Conservation (phyloP, 1,284 basidiomycete species). For the Malassezia caprae region DNA sequence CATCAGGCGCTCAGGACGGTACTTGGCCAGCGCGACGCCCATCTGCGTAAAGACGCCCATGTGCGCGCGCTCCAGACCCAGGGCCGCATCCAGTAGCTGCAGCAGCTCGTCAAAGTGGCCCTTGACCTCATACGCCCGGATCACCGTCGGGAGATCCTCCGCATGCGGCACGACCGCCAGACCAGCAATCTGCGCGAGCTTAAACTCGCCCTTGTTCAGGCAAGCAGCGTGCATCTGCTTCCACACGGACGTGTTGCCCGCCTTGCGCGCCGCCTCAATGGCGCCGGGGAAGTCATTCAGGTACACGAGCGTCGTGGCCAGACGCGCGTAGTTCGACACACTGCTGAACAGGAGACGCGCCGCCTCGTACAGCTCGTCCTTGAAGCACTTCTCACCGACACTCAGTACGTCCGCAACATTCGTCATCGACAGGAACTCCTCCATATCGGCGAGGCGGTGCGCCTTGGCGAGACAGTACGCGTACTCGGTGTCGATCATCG, state of each 20-base stretch:
- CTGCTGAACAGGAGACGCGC: conserved; percentile 89
- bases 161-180: conserved; percentile 51
- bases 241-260: conserved; percentile 99
- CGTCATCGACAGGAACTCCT: conserved; percentile 97
- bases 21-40: conserved; percentile 90
- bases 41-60: conserved; percentile 79
- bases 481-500: conserved; percentile 82
- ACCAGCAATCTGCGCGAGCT: conserved; percentile 74
- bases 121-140: conserved; percentile 76
- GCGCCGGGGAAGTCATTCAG: conserved; percentile 95
- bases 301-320: conserved; percentile 97
- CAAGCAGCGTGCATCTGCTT: conserved; percentile 99
- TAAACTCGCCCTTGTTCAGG: conserved; percentile 93
- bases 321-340: conserved; percentile 95
- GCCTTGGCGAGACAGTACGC: conserved; percentile 47
- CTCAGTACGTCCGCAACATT: conserved; percentile 93
- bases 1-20: conserved; percentile 94
- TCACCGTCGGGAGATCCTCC: conserved; percentile 75
- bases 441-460: conserved; percentile 58
- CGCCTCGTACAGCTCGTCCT: conserved; percentile 94
- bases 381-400: conserved; percentile 98
- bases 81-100: conserved; percentile 77
- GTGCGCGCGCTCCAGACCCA: conserved; percentile 85
- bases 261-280: conserved; percentile 95
- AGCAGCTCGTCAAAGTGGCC: conserved; percentile 94